Base-by-base conservation (phyloP, 345 rosid species). In the Clarkia xantiana region DNA sequence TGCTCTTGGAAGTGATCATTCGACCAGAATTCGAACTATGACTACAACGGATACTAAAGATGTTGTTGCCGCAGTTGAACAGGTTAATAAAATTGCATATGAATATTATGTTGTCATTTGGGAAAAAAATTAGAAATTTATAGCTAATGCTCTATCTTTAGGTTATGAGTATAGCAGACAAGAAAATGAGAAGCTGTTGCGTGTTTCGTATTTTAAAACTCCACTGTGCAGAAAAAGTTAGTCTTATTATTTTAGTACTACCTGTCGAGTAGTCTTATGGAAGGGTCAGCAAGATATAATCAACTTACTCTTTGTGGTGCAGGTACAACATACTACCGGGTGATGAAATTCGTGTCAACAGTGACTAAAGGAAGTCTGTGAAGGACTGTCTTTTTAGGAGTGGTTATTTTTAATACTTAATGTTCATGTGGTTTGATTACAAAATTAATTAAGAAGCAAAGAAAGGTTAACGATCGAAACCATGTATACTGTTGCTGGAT, bases 121-220 rank as follows among this genome's bases (percentile, higher is more conserved):
- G 36, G 8, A 7, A 4, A 29, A 29, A 10, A 1, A 5, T 5
- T 29, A 29, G 36, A 29, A 29, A 29, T 29, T 29, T 10, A 29
- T 29, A 29, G 8, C 36, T 39, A 34, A 40, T 42, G 6, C 58
- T 20, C 11, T 58, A 45, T 63, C 51, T 59, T 36, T 65, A 91
- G 98, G 94, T 91, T 11, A 86, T 91, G 98, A 76, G 68, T 66
- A 91, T 91, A 57, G 93, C 94, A 1, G 98, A 91, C 67, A 62
- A 46, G 98, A 66, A 91, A 79, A 80, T 84, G 69, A 76, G 98
- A 91, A 62, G 96, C 98, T 0, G 96, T 86, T 65, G 94, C 98
- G 2, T 86, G 96, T 60, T 86, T 84, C 65, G 98, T 84, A 58
- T 86, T 91, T 10, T 86, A 91, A 67, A 83, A 86, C 59, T 44